A percentile compares a stretch with the other conserved stretches of the same genome.
phyloP scores from a whole-genome alignment of 225 moss, liverwort and hornwort species.

The Ulota crispa region DNA sequence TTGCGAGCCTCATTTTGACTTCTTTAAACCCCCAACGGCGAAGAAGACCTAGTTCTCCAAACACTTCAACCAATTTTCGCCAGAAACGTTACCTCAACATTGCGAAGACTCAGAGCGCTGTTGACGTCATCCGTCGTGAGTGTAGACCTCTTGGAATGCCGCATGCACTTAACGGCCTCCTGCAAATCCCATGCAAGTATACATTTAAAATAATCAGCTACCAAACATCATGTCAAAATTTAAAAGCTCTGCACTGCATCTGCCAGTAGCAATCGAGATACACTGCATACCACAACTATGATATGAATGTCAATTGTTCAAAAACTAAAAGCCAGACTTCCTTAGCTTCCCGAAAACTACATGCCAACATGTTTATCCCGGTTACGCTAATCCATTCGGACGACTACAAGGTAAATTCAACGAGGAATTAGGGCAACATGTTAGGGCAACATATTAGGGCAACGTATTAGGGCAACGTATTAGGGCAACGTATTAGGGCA shows the following conservation, averaged over 20 bases:
- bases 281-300: neutral
- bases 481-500: too few relatives aligned
- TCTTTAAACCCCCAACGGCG: neutral
- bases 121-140: constrained; percentile 97
- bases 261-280: neutral
- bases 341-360: neutral
- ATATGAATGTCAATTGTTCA: neutral
- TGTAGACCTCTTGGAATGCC: constrained; percentile 92
- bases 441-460: too few relatives aligned
- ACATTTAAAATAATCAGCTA: constrained; percentile 16
- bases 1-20: neutral
- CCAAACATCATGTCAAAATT: neutral
- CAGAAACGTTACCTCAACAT: constrained; percentile 75
- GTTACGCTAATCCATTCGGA: neutral
- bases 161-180: constrained; percentile 99
- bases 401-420: neutral
- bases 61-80: neutral
- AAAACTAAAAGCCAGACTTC: neutral
- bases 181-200: constrained; percentile 36
- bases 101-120: constrained; percentile 89
- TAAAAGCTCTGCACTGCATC: constrained; percentile 1
- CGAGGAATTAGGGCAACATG: neutral
- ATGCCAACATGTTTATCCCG: neutral
- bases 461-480: too few relatives aligned
- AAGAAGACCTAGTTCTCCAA: neutral